A percentile compares a stretch with the other conserved stretches of the same genome.
phyloP scores from a whole-genome alignment of 164 flowering plant genomes.

The Platanus orientalis region DNA sequence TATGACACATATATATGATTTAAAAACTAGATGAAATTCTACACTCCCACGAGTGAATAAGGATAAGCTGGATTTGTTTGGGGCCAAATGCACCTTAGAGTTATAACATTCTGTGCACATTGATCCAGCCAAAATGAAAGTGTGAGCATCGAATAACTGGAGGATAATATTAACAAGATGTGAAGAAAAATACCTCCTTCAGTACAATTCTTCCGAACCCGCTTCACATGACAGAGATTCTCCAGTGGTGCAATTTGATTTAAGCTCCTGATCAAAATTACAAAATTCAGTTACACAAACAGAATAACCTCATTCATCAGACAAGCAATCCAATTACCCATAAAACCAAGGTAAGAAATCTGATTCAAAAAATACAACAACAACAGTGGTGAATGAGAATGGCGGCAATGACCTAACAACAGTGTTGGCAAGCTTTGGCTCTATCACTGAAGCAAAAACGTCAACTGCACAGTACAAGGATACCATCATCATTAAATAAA shows the following conservation, averaged over 20 bases:
- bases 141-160: neutral
- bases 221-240: slow-evolving; percentile 77
- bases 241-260: slow-evolving; percentile 70
- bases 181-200: slow-evolving; percentile 31
- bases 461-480: slow-evolving; percentile 31
- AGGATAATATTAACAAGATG: too few species aligned
- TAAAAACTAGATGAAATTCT: too few species aligned
- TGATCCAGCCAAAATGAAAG: too few species aligned
- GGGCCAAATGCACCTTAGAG: too few species aligned
- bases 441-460: slow-evolving; percentile 56
- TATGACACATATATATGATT: too few species aligned
- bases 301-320: neutral
- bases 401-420: slow-evolving; percentile 49
- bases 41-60: too few species aligned
- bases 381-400: neutral
- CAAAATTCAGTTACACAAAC: slow-evolving; percentile 4
- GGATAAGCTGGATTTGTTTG: too few species aligned
- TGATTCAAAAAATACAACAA: neutral
- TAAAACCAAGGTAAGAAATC: neutral
- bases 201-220: slow-evolving; percentile 42
- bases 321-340: neutral
- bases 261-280: slow-evolving; percentile 40
- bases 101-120: too few species aligned
- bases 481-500: neutral
- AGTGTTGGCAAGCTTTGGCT: slow-evolving; percentile 65